Evolutionary conservation across 1,284 basidiomycete genomes (phyloP).

Genomic region (Sporisorium scitamineum): DNA sequence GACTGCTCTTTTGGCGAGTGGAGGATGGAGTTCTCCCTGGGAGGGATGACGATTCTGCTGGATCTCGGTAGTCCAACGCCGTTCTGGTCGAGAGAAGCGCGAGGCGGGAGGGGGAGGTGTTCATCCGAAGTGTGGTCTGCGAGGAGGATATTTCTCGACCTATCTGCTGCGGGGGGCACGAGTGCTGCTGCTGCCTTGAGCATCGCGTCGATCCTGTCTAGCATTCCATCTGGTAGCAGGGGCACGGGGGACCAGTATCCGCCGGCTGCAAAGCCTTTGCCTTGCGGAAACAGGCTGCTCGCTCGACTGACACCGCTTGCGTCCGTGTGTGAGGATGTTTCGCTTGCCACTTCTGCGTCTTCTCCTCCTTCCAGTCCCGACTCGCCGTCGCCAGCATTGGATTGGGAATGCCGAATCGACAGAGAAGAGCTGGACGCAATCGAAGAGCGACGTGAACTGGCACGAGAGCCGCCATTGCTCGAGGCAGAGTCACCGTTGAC

Average conservation of each 20-base stretch:
- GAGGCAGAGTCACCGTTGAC: conserved; percentile 26
- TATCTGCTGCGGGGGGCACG: conserved; percentile 6
- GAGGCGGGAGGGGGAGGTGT: conserved; percentile 9
- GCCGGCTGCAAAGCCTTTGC: conserved; percentile 58
- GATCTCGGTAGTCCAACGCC: conserved; percentile 9
- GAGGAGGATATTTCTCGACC: conserved; percentile 23
- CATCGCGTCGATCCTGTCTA: conserved; percentile 48
- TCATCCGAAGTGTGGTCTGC: conserved; percentile 30
- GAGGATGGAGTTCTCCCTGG: conserved; percentile 27
- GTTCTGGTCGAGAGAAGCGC: background rate
- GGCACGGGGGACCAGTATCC: conserved; percentile 60
- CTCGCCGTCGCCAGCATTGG: background rate
- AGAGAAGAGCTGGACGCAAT: conserved; percentile 13
- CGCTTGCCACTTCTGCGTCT: conserved; percentile 24
- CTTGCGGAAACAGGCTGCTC: conserved; percentile 55
- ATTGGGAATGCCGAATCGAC: background rate
- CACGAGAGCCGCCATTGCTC: conserved; percentile 13
- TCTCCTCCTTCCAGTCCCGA: background rate
- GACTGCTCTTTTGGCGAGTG: conserved; percentile 14
- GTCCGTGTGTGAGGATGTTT: conserved; percentile 27
- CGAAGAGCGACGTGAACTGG: conserved; percentile 29
- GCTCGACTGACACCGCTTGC: conserved; percentile 22
- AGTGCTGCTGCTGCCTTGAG: conserved; percentile 29
- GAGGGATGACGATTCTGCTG: conserved; percentile 34
- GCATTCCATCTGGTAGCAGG: conserved; percentile 51